A percentile compares a stretch with the other conserved stretches of the same genome.
Conservation (phyloP, 345 rosid genomes). For the Laguncularia racemosa region DNA sequence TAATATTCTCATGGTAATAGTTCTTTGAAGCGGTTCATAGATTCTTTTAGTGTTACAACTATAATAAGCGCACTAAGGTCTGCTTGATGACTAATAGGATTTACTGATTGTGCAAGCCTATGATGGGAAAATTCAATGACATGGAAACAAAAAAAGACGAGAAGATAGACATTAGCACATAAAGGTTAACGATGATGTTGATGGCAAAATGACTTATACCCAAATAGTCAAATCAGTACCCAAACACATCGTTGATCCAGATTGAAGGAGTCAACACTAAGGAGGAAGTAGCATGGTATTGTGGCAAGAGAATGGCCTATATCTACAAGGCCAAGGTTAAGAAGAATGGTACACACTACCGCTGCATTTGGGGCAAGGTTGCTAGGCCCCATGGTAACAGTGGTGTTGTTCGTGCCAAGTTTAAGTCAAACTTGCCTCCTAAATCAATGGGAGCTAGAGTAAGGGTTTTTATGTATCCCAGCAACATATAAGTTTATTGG, state of each 20-base stretch:
- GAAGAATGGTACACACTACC: slow-evolving; percentile 75
- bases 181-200: too few relatives aligned
- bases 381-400: slow-evolving; percentile 89
- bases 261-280: slow-evolving; percentile 86
- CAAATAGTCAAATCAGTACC: slow-evolving; percentile 87
- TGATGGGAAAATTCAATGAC: too few relatives aligned
- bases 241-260: slow-evolving; percentile 71
- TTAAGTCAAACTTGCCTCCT: slow-evolving; percentile 86
- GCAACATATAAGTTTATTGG: slow-evolving; percentile 45
- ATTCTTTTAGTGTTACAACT: too few relatives aligned
- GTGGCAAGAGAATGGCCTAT: slow-evolving; percentile 87
- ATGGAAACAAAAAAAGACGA: too few relatives aligned
- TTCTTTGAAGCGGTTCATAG: too few relatives aligned
- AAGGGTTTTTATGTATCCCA: slow-evolving; percentile 93
- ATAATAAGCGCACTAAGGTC: too few relatives aligned
- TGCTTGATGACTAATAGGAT: too few relatives aligned
- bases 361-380: slow-evolving; percentile 97
- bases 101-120: too few relatives aligned
- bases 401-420: slow-evolving; percentile 82
- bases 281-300: slow-evolving; percentile 78
- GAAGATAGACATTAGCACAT: too few relatives aligned
- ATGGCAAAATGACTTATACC: too few relatives aligned
- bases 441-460: slow-evolving; percentile 84
- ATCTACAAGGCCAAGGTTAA: slow-evolving; percentile 90
- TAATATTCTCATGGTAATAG: too few relatives aligned